Base-by-base conservation (phyloP, 2,329 filamentous ascomycete species). In the Coleophoma eucalyptorum region DNA sequence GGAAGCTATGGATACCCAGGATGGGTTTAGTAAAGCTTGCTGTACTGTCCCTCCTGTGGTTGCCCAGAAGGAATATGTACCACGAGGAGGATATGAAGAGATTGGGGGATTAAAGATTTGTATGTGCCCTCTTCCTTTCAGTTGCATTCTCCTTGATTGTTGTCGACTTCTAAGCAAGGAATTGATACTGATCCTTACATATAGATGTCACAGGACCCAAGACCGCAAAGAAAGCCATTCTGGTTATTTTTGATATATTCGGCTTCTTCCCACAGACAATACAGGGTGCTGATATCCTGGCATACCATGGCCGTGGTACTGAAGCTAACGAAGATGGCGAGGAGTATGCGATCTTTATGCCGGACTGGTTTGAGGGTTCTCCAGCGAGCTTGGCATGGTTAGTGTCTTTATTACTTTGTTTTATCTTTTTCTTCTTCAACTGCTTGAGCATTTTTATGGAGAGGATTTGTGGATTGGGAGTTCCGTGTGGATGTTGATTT, bases 361-460 rank as follows among this genome's bases (percentile, higher is more conserved):
- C 91, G 16, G 91, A 96, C 71, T 93, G 89, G 78, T 96, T 96
- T 75, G 79, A 86, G 51, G 90, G 88, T 65, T 57, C 44, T 7
- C 48, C 50, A 26, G 50, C 54, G 3, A 49, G 54, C 49, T 43
- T 53, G 20, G 41, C 51, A 15, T 44, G 42, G 42, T 43, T 26
- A 18, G 42, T 43, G 13, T 15, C n/a, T 21, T 43, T 19, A 10
- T 35, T 35, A 10, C 3, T 38, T 38, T 38, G 15, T 38, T 12
- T 38, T 12, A 2, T 38, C 5, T 38, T 12, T 3, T 38, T 35
- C 33, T 12, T 38, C 10, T 38, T 18, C 5, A 15, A 6, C 13
- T 38, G 13, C 16, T 4, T 38, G 13, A 5, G 13, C 5, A n/a
- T 12, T 38, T 38, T 38, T 12, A 8, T 38, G 35, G 35, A 6